Evolutionary conservation across 176 grass and related monocot genomes (phyloP).

Genomic region (Oryza officinalis): DNA sequence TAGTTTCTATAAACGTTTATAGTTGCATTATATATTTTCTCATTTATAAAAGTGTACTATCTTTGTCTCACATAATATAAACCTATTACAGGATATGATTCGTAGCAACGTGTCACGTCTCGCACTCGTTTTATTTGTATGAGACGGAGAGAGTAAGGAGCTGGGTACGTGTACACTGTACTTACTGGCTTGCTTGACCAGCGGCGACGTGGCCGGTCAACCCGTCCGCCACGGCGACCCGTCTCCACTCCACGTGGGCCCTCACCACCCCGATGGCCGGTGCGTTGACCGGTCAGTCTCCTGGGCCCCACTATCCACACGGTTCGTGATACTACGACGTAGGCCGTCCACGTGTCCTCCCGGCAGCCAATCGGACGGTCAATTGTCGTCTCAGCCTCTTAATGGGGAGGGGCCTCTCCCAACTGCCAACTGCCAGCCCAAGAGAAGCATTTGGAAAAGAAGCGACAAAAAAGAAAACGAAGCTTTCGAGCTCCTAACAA

Average conservation of each 20-base stretch:
- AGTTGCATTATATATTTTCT: too few relatives aligned
- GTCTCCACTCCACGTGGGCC: neutral
- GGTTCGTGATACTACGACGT: neutral
- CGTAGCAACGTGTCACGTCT: too few relatives aligned
- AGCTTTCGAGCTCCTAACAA: neutral
- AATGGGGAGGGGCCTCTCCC: neutral
- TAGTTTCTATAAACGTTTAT: too few relatives aligned
- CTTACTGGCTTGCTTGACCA: neutral
- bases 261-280: neutral
- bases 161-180: neutral
- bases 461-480: too few relatives aligned
- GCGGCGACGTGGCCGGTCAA: neutral
- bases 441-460: neutral
- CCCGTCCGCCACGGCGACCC: neutral
- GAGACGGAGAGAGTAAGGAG: too few relatives aligned
- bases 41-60: too few relatives aligned
- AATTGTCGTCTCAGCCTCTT: neutral
- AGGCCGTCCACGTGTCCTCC: neutral
- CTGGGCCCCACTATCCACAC: neutral
- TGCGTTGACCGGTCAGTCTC: neutral
- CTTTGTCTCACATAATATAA: too few relatives aligned
- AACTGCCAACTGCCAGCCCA: neutral
- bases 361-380: neutral
- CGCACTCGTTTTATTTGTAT: too few relatives aligned
- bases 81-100: too few relatives aligned